phyloP scores from a whole-genome alignment of 306 rosid species.

The Citrullus mucosospermus region DNA sequence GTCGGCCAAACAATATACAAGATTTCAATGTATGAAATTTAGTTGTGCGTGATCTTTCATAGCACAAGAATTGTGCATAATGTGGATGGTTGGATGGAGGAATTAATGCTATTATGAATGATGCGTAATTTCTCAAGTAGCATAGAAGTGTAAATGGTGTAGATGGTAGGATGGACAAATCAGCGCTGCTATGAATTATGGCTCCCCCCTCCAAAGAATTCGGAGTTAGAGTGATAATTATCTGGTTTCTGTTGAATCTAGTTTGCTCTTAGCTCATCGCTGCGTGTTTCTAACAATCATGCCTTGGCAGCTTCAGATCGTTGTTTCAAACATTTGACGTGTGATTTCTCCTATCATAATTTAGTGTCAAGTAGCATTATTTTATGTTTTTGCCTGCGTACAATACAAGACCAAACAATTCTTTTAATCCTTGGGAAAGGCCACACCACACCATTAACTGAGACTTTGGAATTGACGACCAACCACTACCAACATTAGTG shows the following conservation, averaged over 20 bases:
- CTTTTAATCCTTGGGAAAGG: not conserved
- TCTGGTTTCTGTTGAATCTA: not conserved
- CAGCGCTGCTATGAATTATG: too few relatives aligned
- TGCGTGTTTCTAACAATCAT: too few relatives aligned
- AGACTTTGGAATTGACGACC: too few relatives aligned
- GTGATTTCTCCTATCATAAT: not conserved
- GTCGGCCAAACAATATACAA: not conserved
- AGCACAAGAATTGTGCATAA: not conserved
- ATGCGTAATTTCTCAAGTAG: not conserved
- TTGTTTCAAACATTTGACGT: too few relatives aligned
- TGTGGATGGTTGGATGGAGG: not conserved
- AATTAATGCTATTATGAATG: not conserved
- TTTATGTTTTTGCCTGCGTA: not conserved
- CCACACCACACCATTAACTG: not conserved
- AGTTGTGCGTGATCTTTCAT: not conserved
- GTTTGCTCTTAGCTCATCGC: not conserved
- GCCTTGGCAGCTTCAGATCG: not conserved
- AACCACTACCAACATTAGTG: too few relatives aligned
- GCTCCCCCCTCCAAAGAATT: not conserved
- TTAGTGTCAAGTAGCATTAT: not conserved
- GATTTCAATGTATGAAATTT: not conserved
- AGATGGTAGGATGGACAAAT: too few relatives aligned
- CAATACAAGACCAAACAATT: not conserved
- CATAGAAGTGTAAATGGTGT: too few relatives aligned
- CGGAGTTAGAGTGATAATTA: not conserved